Evolutionary conservation across 768 basidiomycete genomes (phyloP).

Genomic region (Boletus rex-veris): DNA sequence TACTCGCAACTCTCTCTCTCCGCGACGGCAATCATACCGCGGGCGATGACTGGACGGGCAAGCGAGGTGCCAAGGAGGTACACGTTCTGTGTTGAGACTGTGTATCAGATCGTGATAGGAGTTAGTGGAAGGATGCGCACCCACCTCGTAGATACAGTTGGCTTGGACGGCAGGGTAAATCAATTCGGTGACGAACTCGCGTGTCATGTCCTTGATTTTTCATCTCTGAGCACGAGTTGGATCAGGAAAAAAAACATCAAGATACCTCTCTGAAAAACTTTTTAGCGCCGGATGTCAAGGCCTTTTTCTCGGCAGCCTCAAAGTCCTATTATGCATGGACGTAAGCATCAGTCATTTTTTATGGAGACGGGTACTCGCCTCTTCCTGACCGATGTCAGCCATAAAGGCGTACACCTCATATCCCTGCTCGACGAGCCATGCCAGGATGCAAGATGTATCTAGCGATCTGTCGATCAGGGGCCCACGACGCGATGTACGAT

Average conservation of each 20-base stretch:
- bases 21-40: constrained; percentile 95
- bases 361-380: constrained; percentile 42
- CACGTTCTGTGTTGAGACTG: constrained; percentile 58
- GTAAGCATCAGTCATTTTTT: background rate
- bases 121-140: constrained; percentile 35
- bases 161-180: constrained; percentile 99
- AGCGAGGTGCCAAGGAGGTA: constrained; percentile 98
- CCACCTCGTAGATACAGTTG: constrained; percentile 97
- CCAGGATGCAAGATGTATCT: constrained; percentile 98
- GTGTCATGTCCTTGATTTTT: constrained; percentile 76
- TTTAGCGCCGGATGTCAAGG: constrained; percentile 87
- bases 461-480: constrained; percentile 9
- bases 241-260: background rate
- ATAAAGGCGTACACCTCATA: constrained; percentile 98
- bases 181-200: constrained; percentile 92
- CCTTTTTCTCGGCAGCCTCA: constrained; percentile 85
- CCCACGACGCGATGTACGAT: background rate
- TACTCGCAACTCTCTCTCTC: constrained; percentile 94
- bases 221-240: background rate
- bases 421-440: constrained; percentile 97
- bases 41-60: constrained; percentile 96
- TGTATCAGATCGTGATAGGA: background rate
- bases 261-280: constrained; percentile 88
- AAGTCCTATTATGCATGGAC: constrained; percentile 63
- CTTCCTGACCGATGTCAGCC: constrained; percentile 93